phyloP scores from a whole-genome alignment of 1,284 basidiomycete species.

The Hymenochaete sp. region DNA sequence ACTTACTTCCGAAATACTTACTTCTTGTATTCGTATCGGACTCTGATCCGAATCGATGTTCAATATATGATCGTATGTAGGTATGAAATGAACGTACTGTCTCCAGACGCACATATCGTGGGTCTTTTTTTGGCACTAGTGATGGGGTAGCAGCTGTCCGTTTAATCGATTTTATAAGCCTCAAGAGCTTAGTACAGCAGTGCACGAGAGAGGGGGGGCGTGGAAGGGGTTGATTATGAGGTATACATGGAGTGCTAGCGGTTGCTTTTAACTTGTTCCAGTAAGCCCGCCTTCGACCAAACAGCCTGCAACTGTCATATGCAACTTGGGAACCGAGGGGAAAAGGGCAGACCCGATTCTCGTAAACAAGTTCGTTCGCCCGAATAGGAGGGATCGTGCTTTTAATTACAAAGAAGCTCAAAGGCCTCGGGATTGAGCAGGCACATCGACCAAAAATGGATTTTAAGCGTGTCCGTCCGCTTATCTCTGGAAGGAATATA shows the following conservation, averaged over 20 bases:
- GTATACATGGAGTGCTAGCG: no score
- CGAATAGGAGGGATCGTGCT: conserved; percentile 12
- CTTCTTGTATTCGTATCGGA: conserved; percentile 15
- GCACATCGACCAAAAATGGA: conserved; percentile 5
- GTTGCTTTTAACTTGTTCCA: no score
- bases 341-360: conserved; percentile 1
- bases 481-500: conserved; percentile 16
- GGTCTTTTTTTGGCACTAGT: neutral
- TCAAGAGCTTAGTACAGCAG: no score
- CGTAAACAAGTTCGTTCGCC: no score
- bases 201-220: neutral
- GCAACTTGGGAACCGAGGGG: conserved; percentile 6
- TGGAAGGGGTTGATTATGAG: neutral
- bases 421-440: conserved; percentile 3
- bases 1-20: neutral
- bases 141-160: no score
- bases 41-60: conserved; percentile 3
- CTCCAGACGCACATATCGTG: conserved; percentile 17
- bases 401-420: conserved; percentile 9
- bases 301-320: conserved; percentile 17
- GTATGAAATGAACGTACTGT: conserved; percentile 8
- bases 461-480: no score
- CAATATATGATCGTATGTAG: neutral
- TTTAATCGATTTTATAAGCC: no score
- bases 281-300: no score